Percentiles rank a stretch among this genome's conserved stretches.
Conservation (phyloP, 2,329 filamentous ascomycete species). For the Trichoderma pleuroti region DNA sequence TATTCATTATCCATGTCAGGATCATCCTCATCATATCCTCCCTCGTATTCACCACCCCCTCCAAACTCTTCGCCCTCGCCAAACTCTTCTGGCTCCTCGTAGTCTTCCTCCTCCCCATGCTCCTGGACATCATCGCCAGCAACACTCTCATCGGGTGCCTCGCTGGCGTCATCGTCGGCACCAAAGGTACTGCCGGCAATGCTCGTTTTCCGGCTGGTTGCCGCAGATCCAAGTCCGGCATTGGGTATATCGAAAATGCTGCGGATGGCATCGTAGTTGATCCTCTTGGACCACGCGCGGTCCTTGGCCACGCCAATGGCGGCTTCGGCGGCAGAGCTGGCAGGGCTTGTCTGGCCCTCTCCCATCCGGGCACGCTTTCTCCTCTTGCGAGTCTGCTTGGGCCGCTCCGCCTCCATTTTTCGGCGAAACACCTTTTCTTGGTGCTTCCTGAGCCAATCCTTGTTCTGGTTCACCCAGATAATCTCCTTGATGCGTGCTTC, state of each 20-base stretch:
- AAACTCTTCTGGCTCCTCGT: constrained; percentile 33
- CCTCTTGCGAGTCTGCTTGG: constrained; percentile 56
- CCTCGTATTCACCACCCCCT: constrained; percentile 34
- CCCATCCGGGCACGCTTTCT: constrained; percentile 57
- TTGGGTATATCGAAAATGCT: constrained; percentile 52
- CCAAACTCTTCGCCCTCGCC: constrained; percentile 35
- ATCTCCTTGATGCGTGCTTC: constrained; percentile 82
- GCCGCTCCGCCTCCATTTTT: constrained; percentile 57
- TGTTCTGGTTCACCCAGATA: constrained; percentile 93
- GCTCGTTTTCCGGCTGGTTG: constrained; percentile 45
- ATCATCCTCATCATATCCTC: constrained; percentile 35
- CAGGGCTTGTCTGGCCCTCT: constrained; percentile 62
- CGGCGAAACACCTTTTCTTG: constrained; percentile 78
- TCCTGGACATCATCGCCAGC: constrained; percentile 35
- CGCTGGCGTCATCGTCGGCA: constrained; percentile 35
- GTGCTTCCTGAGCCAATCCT: constrained; percentile 84
- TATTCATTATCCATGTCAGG: constrained; percentile 38
- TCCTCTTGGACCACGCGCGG: constrained; percentile 67
- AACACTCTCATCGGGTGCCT: constrained; percentile 36
- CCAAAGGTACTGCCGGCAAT: constrained; percentile 36
- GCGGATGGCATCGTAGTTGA: constrained; percentile 66
- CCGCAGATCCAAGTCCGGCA: constrained; percentile 47
- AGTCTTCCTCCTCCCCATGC: constrained; percentile 36
- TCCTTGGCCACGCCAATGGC: constrained; percentile 65
- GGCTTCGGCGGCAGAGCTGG: constrained; percentile 65